Evolutionary conservation across 2,329 filamentous ascomycete genomes (phyloP), one percentile per base, ranked within the genome.

Genomic region (Alternaria triticina): DNA sequence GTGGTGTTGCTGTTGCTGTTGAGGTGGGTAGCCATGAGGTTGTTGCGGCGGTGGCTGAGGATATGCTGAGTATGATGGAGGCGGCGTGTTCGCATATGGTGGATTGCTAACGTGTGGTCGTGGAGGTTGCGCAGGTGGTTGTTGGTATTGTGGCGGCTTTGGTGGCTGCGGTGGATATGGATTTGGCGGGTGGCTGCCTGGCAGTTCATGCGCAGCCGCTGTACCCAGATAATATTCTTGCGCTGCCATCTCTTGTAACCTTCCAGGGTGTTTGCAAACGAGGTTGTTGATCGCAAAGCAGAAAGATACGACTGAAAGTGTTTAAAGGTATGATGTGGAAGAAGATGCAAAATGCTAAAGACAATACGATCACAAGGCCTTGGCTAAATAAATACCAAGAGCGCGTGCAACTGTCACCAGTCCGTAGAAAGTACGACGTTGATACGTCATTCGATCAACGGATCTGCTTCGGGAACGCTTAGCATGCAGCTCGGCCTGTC

Each of bases 221-320:
- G 71, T 73, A 60, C 73, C 74, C 13, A 69, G 54, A 60, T 74
- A 79, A 66, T 79, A 79, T 59, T 78, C 77, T 54, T 72, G 65
- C 45, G 77, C 73, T 66, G 77, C 74, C 76, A 79, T 79, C 13
- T 59, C 50, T 59, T 52, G n/a, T 36, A 44, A 1, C 5, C 25
- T 11, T 47, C 8, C 2, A 20, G 43, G 17, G 50, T 40, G 4
- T 30, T 52, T 23, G 17, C 54, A 51, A 46, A 40, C 49, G 33
- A 30, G 36, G 27, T 40, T 50, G 40, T 13, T 40, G 20, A 6
- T 49, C 28, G 25, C 6, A 13, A 11, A 20, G 52, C 11, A 27
- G 11, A 17, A 13, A 15, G 20, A 22, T 6, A 36, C 5, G 10
- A 54, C 40, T 30, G n/a, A 15, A 11, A 1, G 27, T 30, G 12